phyloP scores from a whole-genome alignment of 164 flowering plant genomes.

The Annona cherimola region DNA sequence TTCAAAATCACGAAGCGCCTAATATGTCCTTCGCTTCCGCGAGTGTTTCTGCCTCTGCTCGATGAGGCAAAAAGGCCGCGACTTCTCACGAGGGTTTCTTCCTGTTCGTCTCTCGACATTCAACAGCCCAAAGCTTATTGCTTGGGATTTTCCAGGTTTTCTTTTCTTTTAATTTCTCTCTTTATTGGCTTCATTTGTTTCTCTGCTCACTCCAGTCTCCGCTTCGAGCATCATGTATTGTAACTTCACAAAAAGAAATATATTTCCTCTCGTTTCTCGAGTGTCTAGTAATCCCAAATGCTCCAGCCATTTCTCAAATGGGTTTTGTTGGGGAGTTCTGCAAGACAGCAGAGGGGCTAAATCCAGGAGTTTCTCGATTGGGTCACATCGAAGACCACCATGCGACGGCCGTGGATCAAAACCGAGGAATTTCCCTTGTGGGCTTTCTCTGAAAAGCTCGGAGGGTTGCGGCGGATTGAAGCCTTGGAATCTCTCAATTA shows the following conservation, averaged over 20 bases:
- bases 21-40: no score
- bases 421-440: conserved; percentile 10
- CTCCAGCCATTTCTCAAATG: conserved; percentile 19
- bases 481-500: conserved; percentile 12
- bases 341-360: neutral
- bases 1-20: no score
- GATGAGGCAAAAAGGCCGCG: neutral
- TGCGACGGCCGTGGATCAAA: neutral
- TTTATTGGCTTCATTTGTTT: no score
- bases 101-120: neutral
- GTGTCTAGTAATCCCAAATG: conserved; percentile 35
- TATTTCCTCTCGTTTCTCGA: conserved; percentile 45
- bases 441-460: conserved; percentile 1
- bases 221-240: conserved; percentile 33
- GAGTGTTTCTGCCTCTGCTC: neutral
- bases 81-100: neutral
- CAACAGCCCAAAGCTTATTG: neutral
- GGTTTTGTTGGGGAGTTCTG: conserved; percentile 4
- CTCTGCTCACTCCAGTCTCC: neutral
- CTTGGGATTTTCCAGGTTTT: neutral
- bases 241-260: conserved; percentile 37
- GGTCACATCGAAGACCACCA: conserved; percentile 17
- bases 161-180: neutral
- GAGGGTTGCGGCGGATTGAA: conserved; percentile 6
- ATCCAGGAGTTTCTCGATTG: conserved; percentile 20